phyloP scores from a whole-genome alignment of 345 rosid genomes.

The Aegle marmelos region DNA sequence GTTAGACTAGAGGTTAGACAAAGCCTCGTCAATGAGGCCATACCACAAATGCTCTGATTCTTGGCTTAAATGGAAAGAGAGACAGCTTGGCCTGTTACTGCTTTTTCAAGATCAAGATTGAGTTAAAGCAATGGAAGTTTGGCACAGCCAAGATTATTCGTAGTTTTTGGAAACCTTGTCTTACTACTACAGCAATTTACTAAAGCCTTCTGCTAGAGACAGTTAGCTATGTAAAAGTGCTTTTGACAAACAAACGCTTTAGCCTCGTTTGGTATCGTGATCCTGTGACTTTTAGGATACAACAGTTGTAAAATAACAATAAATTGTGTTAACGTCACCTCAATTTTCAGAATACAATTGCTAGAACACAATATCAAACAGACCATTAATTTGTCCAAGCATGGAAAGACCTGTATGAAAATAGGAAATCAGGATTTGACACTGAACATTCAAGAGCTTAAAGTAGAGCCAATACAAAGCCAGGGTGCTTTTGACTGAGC shows the following conservation, averaged over 20 bases:
- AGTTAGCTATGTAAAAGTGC: neutral
- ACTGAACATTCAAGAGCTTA: slow-evolving; percentile 7
- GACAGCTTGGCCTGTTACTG: slow-evolving; percentile 32
- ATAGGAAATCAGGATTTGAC: neutral
- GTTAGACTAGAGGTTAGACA: slow-evolving; percentile 12
- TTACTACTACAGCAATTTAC: neutral
- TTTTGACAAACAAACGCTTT: neutral
- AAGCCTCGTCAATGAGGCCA: slow-evolving; percentile 26
- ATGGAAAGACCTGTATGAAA: neutral
- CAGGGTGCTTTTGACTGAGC: slow-evolving; percentile 25
- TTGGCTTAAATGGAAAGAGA: slow-evolving; percentile 42
- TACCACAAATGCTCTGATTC: slow-evolving; percentile 29
- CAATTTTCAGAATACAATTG: too few species aligned
- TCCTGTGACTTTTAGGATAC: too few species aligned
- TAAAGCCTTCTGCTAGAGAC: neutral
- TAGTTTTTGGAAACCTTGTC: too few species aligned
- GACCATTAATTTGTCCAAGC: neutral
- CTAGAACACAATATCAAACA: too few species aligned
- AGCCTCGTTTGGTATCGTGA: too few species aligned
- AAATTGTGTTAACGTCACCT: too few species aligned
- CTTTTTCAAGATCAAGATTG: slow-evolving; percentile 18
- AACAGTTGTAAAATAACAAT: too few species aligned
- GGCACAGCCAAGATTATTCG: neutral
- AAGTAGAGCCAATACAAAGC: slow-evolving; percentile 30
- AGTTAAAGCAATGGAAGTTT: slow-evolving; percentile 14